A percentile compares a stretch with the other conserved stretches of the same genome.
phyloP scores from a whole-genome alignment of 2,329 filamentous ascomycete species.

The Fusarium redolens region DNA sequence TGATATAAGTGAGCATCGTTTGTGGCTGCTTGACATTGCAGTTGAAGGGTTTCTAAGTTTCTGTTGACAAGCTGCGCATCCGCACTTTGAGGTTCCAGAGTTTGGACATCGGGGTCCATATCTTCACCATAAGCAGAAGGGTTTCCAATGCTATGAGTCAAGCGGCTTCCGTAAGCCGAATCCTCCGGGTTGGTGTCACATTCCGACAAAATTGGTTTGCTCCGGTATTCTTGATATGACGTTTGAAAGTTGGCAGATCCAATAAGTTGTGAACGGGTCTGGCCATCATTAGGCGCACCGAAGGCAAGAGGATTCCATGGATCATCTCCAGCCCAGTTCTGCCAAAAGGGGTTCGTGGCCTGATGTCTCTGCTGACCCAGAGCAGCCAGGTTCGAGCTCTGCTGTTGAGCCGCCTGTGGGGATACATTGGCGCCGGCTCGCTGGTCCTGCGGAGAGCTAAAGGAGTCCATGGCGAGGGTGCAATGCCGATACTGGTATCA shows the following conservation, averaged over 20 bases:
- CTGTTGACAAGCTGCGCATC: conserved; percentile 46
- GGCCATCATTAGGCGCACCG: conserved; percentile 28
- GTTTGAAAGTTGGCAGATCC: conserved; percentile 24
- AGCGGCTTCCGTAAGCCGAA: conserved; percentile 59
- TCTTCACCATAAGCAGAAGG: conserved; percentile 60
- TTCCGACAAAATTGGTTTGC: conserved; percentile 51
- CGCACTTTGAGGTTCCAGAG: conserved; percentile 28
- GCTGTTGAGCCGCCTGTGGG: conserved; percentile 17
- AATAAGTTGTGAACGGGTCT: conserved; percentile 42
- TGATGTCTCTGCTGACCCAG: conserved; percentile 14
- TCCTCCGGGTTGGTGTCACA: conserved; percentile 55
- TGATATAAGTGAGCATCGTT: conserved; percentile 1
- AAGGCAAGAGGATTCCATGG: conserved; percentile 58
- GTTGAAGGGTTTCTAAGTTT: conserved; percentile 48
- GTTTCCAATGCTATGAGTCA: conserved; percentile 57
- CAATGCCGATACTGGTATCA: background rate
- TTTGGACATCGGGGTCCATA: conserved; percentile 53
- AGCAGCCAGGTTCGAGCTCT: conserved; percentile 12
- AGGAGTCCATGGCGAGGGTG: conserved; percentile 18
- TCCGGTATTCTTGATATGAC: conserved; percentile 43
- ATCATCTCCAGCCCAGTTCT: conserved; percentile 48
- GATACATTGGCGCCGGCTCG: conserved; percentile 2
- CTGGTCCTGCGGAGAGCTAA: conserved; percentile 9
- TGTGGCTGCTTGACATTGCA: conserved; percentile 12
- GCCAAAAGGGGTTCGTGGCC: conserved; percentile 11